Evolutionary conservation across 768 basidiomycete genomes (phyloP).

Genomic region (Astraeus odoratus): DNA sequence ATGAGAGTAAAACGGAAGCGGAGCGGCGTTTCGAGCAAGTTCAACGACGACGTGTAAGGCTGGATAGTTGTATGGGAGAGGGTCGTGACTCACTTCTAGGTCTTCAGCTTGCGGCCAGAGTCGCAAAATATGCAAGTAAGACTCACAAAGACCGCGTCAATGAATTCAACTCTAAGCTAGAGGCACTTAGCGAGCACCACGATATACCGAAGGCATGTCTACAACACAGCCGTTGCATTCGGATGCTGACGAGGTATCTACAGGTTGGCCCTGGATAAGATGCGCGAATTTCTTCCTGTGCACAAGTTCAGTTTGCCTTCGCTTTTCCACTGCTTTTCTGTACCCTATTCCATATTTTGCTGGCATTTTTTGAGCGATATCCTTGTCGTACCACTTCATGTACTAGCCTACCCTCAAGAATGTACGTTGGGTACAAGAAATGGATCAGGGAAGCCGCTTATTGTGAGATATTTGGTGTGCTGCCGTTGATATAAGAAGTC

Average conservation of each 20-base stretch:
- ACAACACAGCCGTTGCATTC: constrained; percentile 17
- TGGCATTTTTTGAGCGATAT: constrained; percentile 12
- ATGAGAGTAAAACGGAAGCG: constrained; percentile 72
- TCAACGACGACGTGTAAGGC: constrained; percentile 71
- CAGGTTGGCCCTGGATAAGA: constrained; percentile 85
- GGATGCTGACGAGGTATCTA: constrained; percentile 18
- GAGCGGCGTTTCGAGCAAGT: constrained; percentile 84
- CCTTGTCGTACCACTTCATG: constrained; percentile 12
- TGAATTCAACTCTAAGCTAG: constrained; percentile 84
- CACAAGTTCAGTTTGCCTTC: constrained; percentile 3
- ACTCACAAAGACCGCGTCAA: constrained; percentile 92
- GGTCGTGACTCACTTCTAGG: constrained; percentile 1
- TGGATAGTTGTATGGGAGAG: not conserved
- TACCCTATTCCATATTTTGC: constrained; percentile 13
- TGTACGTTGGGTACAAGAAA: constrained; percentile 21
- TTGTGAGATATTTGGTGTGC: constrained; percentile 30
- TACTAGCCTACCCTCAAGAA: constrained; percentile 14
- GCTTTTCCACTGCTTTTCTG: constrained; percentile 1
- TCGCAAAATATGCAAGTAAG: constrained; percentile 70
- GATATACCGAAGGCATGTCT: constrained; percentile 80
- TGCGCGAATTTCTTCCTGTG: constrained; percentile 22
- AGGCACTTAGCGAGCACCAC: constrained; percentile 86
- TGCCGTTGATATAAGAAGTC: constrained; percentile 32
- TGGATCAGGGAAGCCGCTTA: constrained; percentile 19
- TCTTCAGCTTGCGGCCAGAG: constrained; percentile 63